phyloP scores from a whole-genome alignment of 2,329 filamentous ascomycete genomes.

The Penicillium sp. region DNA sequence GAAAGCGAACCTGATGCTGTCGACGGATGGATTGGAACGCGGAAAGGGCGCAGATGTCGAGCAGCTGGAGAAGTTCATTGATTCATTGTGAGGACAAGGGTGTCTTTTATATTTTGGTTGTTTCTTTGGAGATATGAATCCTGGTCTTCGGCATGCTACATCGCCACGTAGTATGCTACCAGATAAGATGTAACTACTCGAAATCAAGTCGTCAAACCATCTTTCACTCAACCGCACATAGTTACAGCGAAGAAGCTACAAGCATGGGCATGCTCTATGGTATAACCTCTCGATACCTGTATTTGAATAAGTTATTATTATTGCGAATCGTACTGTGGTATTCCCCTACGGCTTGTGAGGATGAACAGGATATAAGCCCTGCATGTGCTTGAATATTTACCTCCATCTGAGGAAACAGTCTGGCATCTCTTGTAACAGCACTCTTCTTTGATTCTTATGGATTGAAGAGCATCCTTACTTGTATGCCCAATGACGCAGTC shows the following conservation, averaged over 20 bases:
- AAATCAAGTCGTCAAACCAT: background rate
- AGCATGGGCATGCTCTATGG: too few relatives aligned
- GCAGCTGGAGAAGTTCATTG: constrained; percentile 19
- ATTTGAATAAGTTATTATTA: too few relatives aligned
- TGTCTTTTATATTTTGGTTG: background rate
- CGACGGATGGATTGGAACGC: constrained; percentile 19
- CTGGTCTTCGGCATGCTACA: background rate
- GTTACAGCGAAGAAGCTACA: too few relatives aligned
- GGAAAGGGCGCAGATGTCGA: constrained; percentile 16
- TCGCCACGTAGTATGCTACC: background rate
- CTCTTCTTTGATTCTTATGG: background rate
- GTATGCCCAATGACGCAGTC: background rate
- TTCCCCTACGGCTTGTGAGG: background rate
- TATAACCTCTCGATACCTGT: too few relatives aligned
- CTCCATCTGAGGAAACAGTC: background rate
- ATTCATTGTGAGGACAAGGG: background rate
- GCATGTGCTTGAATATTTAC: background rate
- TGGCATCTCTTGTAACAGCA: background rate
- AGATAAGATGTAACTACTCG: background rate
- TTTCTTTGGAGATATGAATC: background rate
- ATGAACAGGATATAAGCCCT: background rate
- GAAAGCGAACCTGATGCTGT: constrained; percentile 18
- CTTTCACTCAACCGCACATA: too few relatives aligned
- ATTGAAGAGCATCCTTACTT: background rate
- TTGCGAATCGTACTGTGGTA: background rate